Base-by-base conservation (phyloP, 164 flowering plant genomes). In the Magnolia officinalis region DNA sequence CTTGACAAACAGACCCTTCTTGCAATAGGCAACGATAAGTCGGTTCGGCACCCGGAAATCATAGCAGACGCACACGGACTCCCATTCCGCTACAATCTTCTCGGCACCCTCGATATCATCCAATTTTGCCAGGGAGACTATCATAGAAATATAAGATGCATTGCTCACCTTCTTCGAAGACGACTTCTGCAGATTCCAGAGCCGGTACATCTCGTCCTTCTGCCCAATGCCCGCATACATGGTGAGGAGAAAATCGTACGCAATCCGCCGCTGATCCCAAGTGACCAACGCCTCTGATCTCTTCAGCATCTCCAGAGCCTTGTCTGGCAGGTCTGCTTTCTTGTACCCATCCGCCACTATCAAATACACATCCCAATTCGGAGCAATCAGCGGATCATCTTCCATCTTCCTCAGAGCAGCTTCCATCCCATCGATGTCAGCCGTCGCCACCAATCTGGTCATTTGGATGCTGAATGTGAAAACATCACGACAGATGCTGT, bases 21-120 rank as follows among this genome's bases (percentile, higher is more conserved):
- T 80, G 80, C 84, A 84, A 72, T 86, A 88, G 49, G 80, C 80
- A 79, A 24, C 58, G 14, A 90, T 71, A 26, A 90, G 55, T 75
- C 63, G 26, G 63, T 87, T 81, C 18, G 87, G 84, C 63, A 86
- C 59, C 20, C 88, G 78, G 51, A 82, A 70, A 74, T 85, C 91
- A 65, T 72, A 81, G 23, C 24, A 13, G 13, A 72, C 67, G 20
- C 63, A 63, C 9, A 45, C 67, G 8, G 81, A 79, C 73, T 83
- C 85, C 91, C 88, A 86, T 66, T 89, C 88, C 68, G 74, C 68
- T 9, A 78, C 72, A 6, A 89, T 79, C 74, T 80, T 81, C 74
- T 85, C 88, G 0, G 81, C 83, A 20, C 86, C 91, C 50, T 81
- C 83, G 71, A 89, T 69, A 70, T 89, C 89, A 71, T 84, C 84